phyloP scores from a whole-genome alignment of 1,139 yeast genomes.

The Dujonia santamariae region DNA sequence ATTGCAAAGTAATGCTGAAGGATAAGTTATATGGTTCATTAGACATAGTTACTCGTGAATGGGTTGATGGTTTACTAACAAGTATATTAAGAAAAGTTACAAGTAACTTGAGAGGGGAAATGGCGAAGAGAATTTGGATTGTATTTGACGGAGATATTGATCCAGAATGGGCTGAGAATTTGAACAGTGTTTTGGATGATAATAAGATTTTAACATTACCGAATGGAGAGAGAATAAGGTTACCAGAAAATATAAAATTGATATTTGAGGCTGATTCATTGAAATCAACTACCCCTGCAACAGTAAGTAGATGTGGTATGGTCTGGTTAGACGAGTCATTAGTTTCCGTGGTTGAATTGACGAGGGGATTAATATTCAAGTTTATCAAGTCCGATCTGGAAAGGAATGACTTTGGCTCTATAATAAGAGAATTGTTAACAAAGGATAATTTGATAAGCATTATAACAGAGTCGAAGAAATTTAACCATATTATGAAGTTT shows the following conservation, averaged over 20 bases:
- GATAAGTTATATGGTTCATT: conserved; percentile 66
- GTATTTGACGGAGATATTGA: conserved; percentile 93
- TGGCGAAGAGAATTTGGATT: conserved; percentile 63
- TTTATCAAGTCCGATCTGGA: too few relatives aligned
- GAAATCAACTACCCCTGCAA: conserved; percentile 78
- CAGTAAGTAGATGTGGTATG: conserved; percentile 91
- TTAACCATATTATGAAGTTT: conserved; percentile 56
- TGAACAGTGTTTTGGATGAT: conserved; percentile 90
- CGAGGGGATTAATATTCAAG: conserved; percentile 23
- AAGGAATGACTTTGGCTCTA: conserved; percentile 11
- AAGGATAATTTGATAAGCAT: conserved; percentile 9
- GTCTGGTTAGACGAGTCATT: conserved; percentile 57
- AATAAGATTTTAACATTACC: conserved; percentile 80
- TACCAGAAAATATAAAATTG: conserved; percentile 64
- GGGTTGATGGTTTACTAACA: conserved; percentile 90
- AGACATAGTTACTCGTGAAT: conserved; percentile 79
- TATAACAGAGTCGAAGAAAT: conserved; percentile 15
- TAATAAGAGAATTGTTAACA: neutral
- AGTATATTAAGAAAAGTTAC: conserved; percentile 58
- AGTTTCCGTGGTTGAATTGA: conserved; percentile 17
- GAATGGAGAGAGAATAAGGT: conserved; percentile 76
- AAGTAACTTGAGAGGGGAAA: conserved; percentile 60
- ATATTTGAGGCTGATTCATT: conserved; percentile 76
- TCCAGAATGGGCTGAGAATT: conserved; percentile 90
- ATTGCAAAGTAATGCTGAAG: conserved; percentile 73